Evolutionary conservation across 352 stramenopile species (phyloP), one percentile per base, ranked within the genome.

Genomic region (Globisporangium cystogenes): DNA sequence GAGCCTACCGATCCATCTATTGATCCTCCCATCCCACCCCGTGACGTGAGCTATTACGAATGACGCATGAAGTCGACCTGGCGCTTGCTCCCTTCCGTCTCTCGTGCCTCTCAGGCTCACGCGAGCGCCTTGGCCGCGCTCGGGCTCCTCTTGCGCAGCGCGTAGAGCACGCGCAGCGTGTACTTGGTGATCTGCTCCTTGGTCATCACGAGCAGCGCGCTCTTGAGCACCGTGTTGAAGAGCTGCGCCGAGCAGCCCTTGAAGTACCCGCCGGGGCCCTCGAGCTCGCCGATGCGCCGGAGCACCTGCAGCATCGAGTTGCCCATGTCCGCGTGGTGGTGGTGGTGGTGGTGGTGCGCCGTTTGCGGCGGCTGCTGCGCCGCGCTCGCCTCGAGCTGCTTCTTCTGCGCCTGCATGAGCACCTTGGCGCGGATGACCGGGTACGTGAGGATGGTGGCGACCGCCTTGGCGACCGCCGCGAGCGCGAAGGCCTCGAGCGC

Each of bases 401-500:
- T 84, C 59, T 83, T 87, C 64, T 89, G 72, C 1, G 78, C 78
- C 60, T 92, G 81, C 74, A 92, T 88, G n/a, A 92, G 64, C 51
- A 92, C 84, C 65, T 96, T 96, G 33, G 86, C 84, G 31, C 86
- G 86, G 62, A 96, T 96, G 40, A 96, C 55, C 6, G 86, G 86
- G 65, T 96, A 96, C n/a, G 86, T 96, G 40, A 93, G 16, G 27
- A 96, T 50, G 2, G 86, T 96, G 16, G 86, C 86, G 29, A 94
- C 68, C 5, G 79, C 81, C 64, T 96, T 96, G 14, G 86, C 76
- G 46, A 91, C 74, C 8, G 82, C 82, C 2, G 82, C 86, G 27
- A 96, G 56, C 46, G 93, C 42, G 52, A 96, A 95, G n/a, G 82
- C 79, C 52, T 94, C 77, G 27, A 72, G 55, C 20, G 76, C 78